These are phyloP conservation scores for Cladosporium sp. DNA, from an alignment of 2,329 filamentous ascomycete genomes.

Conservation along the genomic window DNA sequence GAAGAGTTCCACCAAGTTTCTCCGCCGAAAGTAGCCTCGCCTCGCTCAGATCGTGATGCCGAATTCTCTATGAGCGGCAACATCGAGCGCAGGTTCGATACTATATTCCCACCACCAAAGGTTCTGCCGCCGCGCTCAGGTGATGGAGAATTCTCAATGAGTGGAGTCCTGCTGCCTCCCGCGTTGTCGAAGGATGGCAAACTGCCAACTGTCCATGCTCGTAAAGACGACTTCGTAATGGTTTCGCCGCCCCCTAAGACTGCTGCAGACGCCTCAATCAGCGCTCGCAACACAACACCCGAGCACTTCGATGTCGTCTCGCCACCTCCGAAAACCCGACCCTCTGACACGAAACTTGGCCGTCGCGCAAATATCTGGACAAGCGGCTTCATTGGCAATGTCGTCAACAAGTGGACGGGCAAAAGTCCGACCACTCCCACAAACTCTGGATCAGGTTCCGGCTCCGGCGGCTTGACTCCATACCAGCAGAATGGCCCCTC, in stretches of 20 bases:
- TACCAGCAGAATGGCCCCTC: conserved; percentile 8
- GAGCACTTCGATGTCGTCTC: neutral
- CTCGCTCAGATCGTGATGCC: neutral
- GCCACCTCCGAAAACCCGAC: conserved; percentile 1
- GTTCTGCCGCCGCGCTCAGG: conserved; percentile 2
- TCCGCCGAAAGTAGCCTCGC: neutral
- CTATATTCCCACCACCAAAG: neutral
- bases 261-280: neutral
- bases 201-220: neutral
- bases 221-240: neutral
- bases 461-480: neutral
- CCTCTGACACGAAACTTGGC: neutral
- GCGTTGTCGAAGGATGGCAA: neutral
- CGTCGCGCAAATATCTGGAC: neutral
- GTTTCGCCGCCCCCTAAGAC: conserved; percentile 3
- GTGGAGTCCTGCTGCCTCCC: neutral
- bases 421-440: neutral
- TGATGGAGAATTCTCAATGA: neutral
- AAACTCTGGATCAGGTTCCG: neutral
- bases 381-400: neutral
- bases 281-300: neutral
- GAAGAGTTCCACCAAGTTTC: neutral
- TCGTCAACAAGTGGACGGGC: neutral
- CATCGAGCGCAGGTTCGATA: neutral
- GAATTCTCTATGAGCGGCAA: neutral